Evolutionary conservation across 371 early-diverging fungal species (phyloP).

Genomic region (Syncephalastrum contaminatum): DNA sequence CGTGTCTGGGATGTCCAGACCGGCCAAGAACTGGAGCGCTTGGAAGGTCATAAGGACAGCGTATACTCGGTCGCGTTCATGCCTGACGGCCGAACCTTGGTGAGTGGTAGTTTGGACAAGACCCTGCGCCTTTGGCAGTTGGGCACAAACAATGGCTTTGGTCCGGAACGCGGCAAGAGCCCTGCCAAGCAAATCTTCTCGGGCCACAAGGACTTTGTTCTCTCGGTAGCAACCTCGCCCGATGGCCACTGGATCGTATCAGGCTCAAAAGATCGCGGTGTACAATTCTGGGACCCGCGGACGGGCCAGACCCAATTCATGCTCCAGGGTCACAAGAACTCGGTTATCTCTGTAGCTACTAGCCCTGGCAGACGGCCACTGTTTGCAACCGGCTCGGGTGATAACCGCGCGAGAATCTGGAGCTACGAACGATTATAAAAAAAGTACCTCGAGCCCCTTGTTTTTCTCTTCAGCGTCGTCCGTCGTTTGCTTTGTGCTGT

Average conservation of each 20-base stretch:
- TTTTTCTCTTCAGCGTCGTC: no score
- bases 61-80: constrained; percentile 96
- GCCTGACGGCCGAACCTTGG: constrained; percentile 89
- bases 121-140: constrained; percentile 95
- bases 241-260: constrained; percentile 93
- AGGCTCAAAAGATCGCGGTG: constrained; percentile 93
- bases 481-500: no score
- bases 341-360: constrained; percentile 93
- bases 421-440: constrained; percentile 47
- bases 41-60: constrained; percentile 95
- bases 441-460: no score
- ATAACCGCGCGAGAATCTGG: constrained; percentile 93
- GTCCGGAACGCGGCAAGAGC: constrained; percentile 19
- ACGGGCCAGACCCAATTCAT: constrained; percentile 82
- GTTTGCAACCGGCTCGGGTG: constrained; percentile 97
- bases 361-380: constrained; percentile 72
- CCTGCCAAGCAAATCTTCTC: constrained; percentile 27
- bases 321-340: constrained; percentile 97
- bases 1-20: constrained; percentile 89
- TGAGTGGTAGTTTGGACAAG: constrained; percentile 94
- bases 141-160: constrained; percentile 32
- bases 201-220: constrained; percentile 83
- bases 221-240: constrained; percentile 92
- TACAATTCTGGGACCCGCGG: constrained; percentile 93
- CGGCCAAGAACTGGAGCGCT: constrained; percentile 77